Percentiles rank a stretch among this genome's conserved stretches.
phyloP scores from a whole-genome alignment of 2,329 filamentous ascomycete species.

The Botryotinia calthae region DNA sequence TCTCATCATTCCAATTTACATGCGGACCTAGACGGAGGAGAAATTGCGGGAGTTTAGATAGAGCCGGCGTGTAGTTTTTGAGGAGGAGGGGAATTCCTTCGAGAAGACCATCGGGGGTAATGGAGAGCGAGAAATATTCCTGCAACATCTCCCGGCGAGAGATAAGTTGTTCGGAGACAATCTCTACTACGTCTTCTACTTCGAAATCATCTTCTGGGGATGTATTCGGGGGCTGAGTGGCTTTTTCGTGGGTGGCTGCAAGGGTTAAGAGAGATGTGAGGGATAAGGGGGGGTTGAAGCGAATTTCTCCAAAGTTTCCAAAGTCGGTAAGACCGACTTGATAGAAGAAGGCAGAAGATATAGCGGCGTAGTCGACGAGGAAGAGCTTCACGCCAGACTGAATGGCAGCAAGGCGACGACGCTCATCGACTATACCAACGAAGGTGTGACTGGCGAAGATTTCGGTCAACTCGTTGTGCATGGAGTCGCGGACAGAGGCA shows the following conservation, averaged over 20 bases:
- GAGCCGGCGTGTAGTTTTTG: conserved; percentile 81
- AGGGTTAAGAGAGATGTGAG: conserved; percentile 69
- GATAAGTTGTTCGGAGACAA: conserved; percentile 67
- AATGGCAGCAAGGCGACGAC: conserved; percentile 82
- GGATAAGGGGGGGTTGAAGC: conserved; percentile 72
- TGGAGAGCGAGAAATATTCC: conserved; percentile 88
- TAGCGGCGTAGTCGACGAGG: conserved; percentile 86
- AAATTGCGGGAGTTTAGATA: conserved; percentile 86
- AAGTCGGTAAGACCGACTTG: conserved; percentile 94
- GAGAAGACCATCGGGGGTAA: conserved; percentile 75
- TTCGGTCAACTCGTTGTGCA: conserved; percentile 84
- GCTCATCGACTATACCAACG: conserved; percentile 87
- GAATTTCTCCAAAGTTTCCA: conserved; percentile 85
- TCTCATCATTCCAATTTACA: conserved; percentile 83
- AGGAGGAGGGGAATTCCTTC: conserved; percentile 77
- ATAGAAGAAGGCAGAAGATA: conserved; percentile 89
- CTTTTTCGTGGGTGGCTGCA: conserved; percentile 69
- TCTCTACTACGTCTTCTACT: conserved; percentile 61
- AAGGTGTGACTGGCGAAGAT: conserved; percentile 87
- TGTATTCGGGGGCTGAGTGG: conserved; percentile 38
- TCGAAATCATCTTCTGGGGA: conserved; percentile 55
- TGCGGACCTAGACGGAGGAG: conserved; percentile 83
- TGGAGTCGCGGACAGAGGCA: conserved; percentile 72
- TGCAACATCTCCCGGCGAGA: conserved; percentile 78
- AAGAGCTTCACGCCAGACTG: conserved; percentile 91